Conservation (phyloP, 2,329 filamentous ascomycete genomes). For the Trichoderma sp. region DNA sequence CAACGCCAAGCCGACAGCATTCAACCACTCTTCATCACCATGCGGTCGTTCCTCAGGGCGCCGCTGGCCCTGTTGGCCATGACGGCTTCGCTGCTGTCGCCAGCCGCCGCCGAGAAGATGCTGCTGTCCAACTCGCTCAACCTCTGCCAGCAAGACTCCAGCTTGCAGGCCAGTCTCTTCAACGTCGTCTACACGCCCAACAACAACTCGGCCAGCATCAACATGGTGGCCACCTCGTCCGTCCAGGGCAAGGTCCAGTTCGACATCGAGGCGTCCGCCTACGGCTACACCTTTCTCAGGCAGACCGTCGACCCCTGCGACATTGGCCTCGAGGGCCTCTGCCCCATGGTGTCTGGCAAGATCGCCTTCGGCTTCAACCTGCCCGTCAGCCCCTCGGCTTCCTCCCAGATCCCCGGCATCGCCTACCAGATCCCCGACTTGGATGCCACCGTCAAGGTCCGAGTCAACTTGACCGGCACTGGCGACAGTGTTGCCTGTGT, state of each 20-base stretch:
- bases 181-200: constrained; percentile 77
- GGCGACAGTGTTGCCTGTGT: constrained; percentile 76
- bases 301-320: constrained; percentile 75
- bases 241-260: constrained; percentile 82
- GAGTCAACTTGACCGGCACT: constrained; percentile 70
- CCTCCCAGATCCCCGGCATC: constrained; percentile 73
- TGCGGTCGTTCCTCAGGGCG: constrained; percentile 52
- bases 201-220: constrained; percentile 72
- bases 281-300: constrained; percentile 74
- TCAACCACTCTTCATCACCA: constrained; percentile 37
- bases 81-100: constrained; percentile 48
- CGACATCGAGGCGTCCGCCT: constrained; percentile 75
- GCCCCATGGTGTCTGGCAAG: constrained; percentile 85
- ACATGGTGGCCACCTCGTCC: constrained; percentile 78
- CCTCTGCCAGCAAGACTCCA: constrained; percentile 79
- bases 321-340: constrained; percentile 71
- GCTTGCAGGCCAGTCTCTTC: constrained; percentile 86
- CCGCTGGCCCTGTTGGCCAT: constrained; percentile 51
- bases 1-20: not conserved
- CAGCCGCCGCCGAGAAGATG: constrained; percentile 59
- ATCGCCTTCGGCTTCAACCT: constrained; percentile 75
- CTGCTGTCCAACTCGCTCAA: constrained; percentile 84
- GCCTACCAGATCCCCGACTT: constrained; percentile 89
- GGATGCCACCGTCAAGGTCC: constrained; percentile 80
- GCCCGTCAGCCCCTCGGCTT: constrained; percentile 56